phyloP scores from a whole-genome alignment of 1,284 basidiomycete genomes.

The Vanrija humicola region DNA sequence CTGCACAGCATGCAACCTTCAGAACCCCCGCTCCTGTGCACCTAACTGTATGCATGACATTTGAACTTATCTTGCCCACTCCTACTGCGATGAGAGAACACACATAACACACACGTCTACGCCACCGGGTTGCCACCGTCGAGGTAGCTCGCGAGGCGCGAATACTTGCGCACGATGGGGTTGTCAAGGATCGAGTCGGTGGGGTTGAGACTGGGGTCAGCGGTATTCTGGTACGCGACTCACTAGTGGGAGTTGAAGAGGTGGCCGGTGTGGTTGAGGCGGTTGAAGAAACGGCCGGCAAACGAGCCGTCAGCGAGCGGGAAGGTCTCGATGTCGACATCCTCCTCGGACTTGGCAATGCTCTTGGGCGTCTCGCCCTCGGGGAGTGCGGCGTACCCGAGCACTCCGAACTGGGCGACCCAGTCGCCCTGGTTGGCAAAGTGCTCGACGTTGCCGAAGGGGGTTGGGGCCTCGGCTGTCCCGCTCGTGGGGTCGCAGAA shows the following conservation, averaged over 20 bases:
- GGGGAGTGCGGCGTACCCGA: constrained; percentile 1
- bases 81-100: too few relatives aligned
- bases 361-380: constrained; percentile 4
- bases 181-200: constrained; percentile 28
- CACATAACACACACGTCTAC: background rate
- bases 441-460: constrained; percentile 26
- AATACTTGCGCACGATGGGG: constrained; percentile 19
- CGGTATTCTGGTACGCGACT: background rate
- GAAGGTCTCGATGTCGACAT: background rate
- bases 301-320: constrained; percentile 23
- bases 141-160: constrained; percentile 20
- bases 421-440: constrained; percentile 21
- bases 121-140: constrained; percentile 7
- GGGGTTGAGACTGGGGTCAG: constrained; percentile 17
- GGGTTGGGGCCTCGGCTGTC: background rate
- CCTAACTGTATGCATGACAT: too few relatives aligned
- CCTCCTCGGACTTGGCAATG: constrained; percentile 5
- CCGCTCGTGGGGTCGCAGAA: constrained; percentile 15
- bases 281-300: constrained; percentile 32
- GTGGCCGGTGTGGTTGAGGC: constrained; percentile 25
- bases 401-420: background rate
- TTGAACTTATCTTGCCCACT: too few relatives aligned
- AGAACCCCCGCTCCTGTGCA: too few relatives aligned
- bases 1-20: too few relatives aligned
- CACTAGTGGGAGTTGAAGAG: constrained; percentile 32